Percentiles rank a stretch among this genome's conserved stretches.
These are phyloP conservation scores for Gleditsia sinensis DNA, from an alignment of 306 rosid genomes.

Conservation along the genomic window DNA sequence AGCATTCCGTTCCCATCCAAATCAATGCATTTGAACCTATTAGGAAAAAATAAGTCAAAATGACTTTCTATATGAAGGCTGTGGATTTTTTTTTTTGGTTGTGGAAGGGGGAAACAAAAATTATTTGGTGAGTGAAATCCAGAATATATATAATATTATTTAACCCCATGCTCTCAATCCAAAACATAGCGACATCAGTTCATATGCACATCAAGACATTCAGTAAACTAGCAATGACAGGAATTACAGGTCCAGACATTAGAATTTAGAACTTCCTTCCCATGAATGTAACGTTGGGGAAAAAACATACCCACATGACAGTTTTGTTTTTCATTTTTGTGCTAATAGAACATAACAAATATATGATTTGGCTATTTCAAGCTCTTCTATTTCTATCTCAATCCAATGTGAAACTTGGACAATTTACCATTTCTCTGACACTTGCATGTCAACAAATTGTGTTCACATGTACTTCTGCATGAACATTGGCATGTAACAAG, in stretches of 20 bases:
- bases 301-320: too few species aligned
- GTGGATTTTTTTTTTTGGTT: background rate
- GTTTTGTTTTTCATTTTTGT: background rate
- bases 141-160: background rate
- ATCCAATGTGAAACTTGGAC: background rate
- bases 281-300: too few species aligned
- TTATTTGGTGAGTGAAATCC: background rate
- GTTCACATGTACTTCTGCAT: background rate
- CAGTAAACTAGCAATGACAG: background rate
- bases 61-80: slow-evolving; percentile 15
- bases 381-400: background rate
- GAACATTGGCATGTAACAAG: background rate
- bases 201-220: background rate
- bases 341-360: background rate
- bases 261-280: background rate
- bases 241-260: background rate
- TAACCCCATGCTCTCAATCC: background rate
- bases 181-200: background rate
- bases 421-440: background rate
- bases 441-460: background rate
- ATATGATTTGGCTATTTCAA: background rate
- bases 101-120: background rate
- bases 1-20: slow-evolving; percentile 96
- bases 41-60: background rate
- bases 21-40: slow-evolving; percentile 98